Evolutionary conservation across 257 asterid genomes (phyloP).

Genomic region (Jaltomata sinuosa): DNA sequence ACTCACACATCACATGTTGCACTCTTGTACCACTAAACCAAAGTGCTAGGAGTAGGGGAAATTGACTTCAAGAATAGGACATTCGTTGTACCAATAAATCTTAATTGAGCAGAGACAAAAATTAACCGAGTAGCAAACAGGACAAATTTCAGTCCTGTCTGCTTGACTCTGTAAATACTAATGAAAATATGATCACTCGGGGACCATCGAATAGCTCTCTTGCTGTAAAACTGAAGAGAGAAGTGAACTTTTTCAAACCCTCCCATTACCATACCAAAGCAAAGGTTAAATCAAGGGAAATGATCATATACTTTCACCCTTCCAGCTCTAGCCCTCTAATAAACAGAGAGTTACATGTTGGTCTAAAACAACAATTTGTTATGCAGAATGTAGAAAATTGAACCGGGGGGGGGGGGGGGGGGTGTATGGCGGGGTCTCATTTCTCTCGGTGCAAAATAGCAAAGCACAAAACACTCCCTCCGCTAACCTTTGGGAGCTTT

Average conservation of each 20-base stretch:
- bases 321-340: not conserved
- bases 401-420: too few relatives aligned
- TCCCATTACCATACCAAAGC: not conserved
- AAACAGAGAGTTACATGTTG: not conserved
- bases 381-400: not conserved
- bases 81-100: not conserved
- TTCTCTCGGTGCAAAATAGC: too few relatives aligned
- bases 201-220: not conserved
- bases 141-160: not conserved
- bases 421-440: too few relatives aligned
- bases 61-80: not conserved
- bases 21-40: not conserved
- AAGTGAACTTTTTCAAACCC: not conserved
- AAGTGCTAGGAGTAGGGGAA: not conserved
- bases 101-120: not conserved
- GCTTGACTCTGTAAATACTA: not conserved
- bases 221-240: not conserved
- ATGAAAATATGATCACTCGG: not conserved
- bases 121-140: not conserved
- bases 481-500: too few relatives aligned
- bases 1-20: not conserved
- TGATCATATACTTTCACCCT: too few relatives aligned
- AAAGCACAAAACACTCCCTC: too few relatives aligned
- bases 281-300: not conserved
- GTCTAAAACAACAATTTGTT: not conserved